These are phyloP conservation scores for Leishmania braziliensis DNA, from an alignment of 208 protist genomes.

Conservation along the genomic window DNA sequence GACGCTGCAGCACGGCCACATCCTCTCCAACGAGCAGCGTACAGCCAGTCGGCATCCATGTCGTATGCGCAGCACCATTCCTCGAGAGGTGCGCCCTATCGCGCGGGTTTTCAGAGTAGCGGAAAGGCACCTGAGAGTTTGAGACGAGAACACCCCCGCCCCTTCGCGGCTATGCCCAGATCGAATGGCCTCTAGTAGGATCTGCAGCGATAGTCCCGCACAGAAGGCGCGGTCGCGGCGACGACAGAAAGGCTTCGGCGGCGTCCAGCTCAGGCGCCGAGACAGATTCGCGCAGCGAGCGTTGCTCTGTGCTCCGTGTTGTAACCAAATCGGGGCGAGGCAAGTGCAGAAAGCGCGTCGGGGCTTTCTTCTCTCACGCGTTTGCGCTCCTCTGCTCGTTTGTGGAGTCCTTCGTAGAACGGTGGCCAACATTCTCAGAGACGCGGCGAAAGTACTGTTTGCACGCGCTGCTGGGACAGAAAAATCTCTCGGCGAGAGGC, in stretches of 20 bases:
- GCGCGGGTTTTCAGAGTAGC: neutral
- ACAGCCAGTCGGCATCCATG: neutral
- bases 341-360: neutral
- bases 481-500: neutral
- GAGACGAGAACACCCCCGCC: constrained; percentile 2
- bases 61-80: too few species aligned
- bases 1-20: neutral
- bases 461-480: neutral
- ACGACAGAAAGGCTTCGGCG: neutral
- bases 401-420: neutral
- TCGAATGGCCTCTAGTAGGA: constrained; percentile 11
- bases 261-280: neutral
- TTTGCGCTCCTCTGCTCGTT: neutral
- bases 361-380: too few species aligned
- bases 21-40: neutral
- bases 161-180: constrained; percentile 18
- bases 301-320: neutral
- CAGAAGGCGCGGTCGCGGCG: neutral
- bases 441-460: neutral
- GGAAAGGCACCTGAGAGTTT: too few species aligned
- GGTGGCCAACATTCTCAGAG: too few species aligned
- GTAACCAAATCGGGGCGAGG: neutral
- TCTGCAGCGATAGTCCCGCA: constrained; percentile 5
- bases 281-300: neutral
- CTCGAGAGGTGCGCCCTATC: neutral